phyloP scores from a whole-genome alignment of 768 basidiomycete species.

The Krasilnikovozyma curviuscula region DNA sequence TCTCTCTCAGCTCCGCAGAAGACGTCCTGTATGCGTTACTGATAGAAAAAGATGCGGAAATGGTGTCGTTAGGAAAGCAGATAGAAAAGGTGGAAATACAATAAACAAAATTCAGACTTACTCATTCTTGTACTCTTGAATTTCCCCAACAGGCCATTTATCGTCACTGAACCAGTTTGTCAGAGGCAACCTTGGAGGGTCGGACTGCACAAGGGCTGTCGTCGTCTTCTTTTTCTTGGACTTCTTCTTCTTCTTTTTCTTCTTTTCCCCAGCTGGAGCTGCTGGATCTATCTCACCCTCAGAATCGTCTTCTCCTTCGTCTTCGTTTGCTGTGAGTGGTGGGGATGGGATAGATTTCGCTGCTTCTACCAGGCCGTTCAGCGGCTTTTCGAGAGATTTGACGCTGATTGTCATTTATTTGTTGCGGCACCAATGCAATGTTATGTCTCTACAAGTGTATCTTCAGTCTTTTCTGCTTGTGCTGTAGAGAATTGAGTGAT shows the following conservation, averaged over 20 bases:
- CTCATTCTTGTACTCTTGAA: slow-evolving; percentile 82
- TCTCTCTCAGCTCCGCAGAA: slow-evolving; percentile 69
- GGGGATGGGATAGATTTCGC: no score
- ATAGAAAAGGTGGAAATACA: no score
- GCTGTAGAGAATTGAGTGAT: no score
- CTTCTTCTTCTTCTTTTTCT: slow-evolving; percentile 14
- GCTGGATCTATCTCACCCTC: no score
- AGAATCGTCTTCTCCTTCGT: no score
- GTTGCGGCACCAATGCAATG: no score
- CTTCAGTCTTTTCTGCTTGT: no score
- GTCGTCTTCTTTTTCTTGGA: slow-evolving; percentile 41
- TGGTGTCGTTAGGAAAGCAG: background rate
- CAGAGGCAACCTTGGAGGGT: slow-evolving; percentile 74
- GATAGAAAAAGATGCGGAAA: background rate
- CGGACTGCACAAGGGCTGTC: slow-evolving; percentile 42
- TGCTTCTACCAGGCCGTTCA: no score
- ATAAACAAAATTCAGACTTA: slow-evolving; percentile 30
- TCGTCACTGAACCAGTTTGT: slow-evolving; percentile 73
- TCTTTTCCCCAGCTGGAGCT: no score
- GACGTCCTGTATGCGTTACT: slow-evolving; percentile 78
- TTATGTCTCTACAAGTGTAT: no score
- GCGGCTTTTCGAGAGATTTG: background rate
- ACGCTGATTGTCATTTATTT: background rate
- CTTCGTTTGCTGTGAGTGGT: no score
- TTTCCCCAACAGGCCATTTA: slow-evolving; percentile 78